Base-by-base conservation (phyloP, 306 rosid species). In the Lithocarpus polystachyus region DNA sequence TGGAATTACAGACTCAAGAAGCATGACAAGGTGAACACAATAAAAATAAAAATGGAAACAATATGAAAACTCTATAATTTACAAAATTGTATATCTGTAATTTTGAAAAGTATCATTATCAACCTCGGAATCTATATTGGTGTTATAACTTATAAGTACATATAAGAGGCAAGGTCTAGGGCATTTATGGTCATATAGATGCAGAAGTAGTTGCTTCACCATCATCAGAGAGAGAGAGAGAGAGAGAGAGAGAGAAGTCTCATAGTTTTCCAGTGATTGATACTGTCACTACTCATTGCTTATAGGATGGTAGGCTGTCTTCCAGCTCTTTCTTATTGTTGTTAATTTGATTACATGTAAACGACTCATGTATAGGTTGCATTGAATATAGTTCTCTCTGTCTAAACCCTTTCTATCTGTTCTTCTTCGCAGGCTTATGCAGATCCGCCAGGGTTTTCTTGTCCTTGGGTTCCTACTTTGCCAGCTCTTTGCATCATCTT, bases 401-500 rank as follows among this genome's bases (percentile, higher is more conserved):
- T 26, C 83, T 76, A 56, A 87, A 56, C 56, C 64, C 72, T 18
- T 51, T 33, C 6, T 56, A 15, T 18, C 56, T 55, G 19, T 86
- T 82, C 77, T 82, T 54, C 51, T 77, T 28, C 64, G 62, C 83
- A 95, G 99, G 88, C 71, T 67, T 93, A 95, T 83, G 92, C 83
- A 28, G 91, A 85, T 71, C 78, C 92, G 51, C 88, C 87, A 5
- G 99, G 94, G 80, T 95, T 95, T 89, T 88, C 96, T 72, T 95
- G 99, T 69, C 99, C 99, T 12, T 84, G 97, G 73, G 97, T 95
- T 80, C 97, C 98, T 65, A 12, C 81, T 84, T 84, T 95, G 68
- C 99, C 99, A 19, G 77, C 75, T 33, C 52, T 90, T 77, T 91
- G 97, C 96, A 91, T 95, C 77, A 90, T 95, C 84, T 93, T 95